Evolutionary conservation across 345 rosid species (phyloP), one percentile per base, ranked within the genome.

Genomic region (Ceriops tagal): DNA sequence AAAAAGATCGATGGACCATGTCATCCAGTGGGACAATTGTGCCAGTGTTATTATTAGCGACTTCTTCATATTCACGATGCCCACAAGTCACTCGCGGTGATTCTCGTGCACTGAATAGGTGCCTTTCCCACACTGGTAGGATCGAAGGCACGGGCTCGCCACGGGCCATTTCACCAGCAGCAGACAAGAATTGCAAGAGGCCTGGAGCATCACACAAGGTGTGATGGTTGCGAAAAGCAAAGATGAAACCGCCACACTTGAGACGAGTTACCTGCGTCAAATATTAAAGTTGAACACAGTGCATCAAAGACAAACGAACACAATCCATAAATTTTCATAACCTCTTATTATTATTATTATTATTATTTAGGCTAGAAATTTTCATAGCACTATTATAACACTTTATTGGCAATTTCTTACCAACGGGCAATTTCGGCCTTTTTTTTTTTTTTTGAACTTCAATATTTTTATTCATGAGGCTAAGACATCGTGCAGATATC

Each of bases 211-310:
- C 78, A 15, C 46, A 31, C 66, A 75, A 34, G 10, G 61, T 26
- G 37, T 69, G 78, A 34, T 64, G 28, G 0, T 58, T 24, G 2
- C 69, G 73, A 39, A 64, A 31, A 4, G 69, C 78, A 0, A 69
- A 20, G 10, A 75, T 58, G 26, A 75, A 63, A 28, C 78, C 73
- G 6, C 70, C 73, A 21, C 78, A 75, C 5, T 49, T 69, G 7
- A 75, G 61, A 0, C 73, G 65, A 3, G 78, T 75, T 8, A 34
- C 37, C 37, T 34, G 6, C 10, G 2, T 7, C 2, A 34, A 34
- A 34, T 34, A 6, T 34, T 34, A 34, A 34, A 8, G 37, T 34
- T 34, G 8, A 34, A 34, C 8, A 7, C 1, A 32, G 1, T 32
- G 6, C 35, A 32, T 32, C 35, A 32, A 32, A 32, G 8, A 32